Evolutionary conservation across 768 basidiomycete species (phyloP).

Genomic region (Suillus subluteus): DNA sequence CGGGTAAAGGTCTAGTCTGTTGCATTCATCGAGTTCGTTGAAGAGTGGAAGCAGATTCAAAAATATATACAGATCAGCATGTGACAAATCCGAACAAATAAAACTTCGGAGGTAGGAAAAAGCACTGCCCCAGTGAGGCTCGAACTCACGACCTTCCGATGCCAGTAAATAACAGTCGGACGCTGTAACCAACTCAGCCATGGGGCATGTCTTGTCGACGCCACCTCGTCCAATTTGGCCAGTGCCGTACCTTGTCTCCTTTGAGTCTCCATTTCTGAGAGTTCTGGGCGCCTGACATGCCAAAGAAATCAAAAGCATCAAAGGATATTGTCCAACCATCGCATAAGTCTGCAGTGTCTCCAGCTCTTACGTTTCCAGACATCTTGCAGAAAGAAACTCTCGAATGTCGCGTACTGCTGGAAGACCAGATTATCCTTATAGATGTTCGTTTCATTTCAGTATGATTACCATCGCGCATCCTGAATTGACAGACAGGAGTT

Average conservation of each 20-base stretch:
- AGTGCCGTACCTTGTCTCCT: neutral
- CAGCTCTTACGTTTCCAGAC: slow-evolving; percentile 43
- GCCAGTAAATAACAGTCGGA: slow-evolving; percentile 44
- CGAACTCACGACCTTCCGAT: slow-evolving; percentile 60
- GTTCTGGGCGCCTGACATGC: slow-evolving; percentile 3
- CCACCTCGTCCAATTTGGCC: neutral
- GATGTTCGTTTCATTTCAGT: slow-evolving; percentile 44
- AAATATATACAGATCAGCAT: neutral
- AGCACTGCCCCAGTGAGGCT: slow-evolving; percentile 53
- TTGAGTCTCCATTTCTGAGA: neutral
- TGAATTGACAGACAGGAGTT: slow-evolving; percentile 47
- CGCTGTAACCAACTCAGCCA: slow-evolving; percentile 57
- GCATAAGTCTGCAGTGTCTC: slow-evolving; percentile 3
- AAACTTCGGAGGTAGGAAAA: slow-evolving; percentile 10
- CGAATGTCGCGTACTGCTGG: slow-evolving; percentile 50
- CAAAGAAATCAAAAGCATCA: slow-evolving; percentile 10
- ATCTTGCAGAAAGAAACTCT: slow-evolving; percentile 49
- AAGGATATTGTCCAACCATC: neutral
- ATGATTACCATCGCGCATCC: neutral
- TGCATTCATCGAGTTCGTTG: slow-evolving; percentile 37
- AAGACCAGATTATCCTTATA: slow-evolving; percentile 67
- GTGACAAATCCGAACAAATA: neutral
- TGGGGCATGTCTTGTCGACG: slow-evolving; percentile 40
- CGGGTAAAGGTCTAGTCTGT: slow-evolving; percentile 39
- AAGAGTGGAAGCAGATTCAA: neutral